These are phyloP conservation scores for Serendipita sp. DNA, from an alignment of 768 basidiomycete species.

Conservation along the genomic window DNA sequence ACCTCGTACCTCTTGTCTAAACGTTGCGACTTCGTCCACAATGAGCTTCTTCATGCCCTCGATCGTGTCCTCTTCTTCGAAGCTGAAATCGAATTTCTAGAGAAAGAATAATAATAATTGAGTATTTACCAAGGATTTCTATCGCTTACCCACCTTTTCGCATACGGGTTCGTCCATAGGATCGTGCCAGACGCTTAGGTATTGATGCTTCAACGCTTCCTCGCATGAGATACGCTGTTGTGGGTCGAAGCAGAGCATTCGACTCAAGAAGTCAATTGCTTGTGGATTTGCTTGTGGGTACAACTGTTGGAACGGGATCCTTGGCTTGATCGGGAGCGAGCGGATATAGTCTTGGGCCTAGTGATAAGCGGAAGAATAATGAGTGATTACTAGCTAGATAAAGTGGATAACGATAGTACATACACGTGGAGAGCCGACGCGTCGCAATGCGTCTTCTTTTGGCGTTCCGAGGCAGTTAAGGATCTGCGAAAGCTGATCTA, in stretches of 20 bases:
- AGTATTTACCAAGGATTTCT: neutral
- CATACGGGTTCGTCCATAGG: conserved; percentile 86
- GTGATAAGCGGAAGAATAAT: neutral
- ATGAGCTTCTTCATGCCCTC: conserved; percentile 96
- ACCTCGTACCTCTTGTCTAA: conserved; percentile 80
- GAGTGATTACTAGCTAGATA: neutral
- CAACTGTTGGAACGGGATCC: conserved; percentile 77
- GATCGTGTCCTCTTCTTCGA: conserved; percentile 91
- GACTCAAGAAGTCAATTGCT: conserved; percentile 81
- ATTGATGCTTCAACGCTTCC: conserved; percentile 87
- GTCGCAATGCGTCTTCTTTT: conserved; percentile 85
- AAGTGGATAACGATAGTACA: conserved; percentile 13
- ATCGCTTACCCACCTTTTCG: conserved; percentile 33
- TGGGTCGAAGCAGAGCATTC: conserved; percentile 91
- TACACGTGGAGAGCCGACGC: conserved; percentile 89
- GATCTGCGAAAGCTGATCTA: conserved; percentile 97
- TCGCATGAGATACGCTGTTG: conserved; percentile 93
- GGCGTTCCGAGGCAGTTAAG: conserved; percentile 97
- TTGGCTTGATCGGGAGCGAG: conserved; percentile 90
- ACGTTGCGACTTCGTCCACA: conserved; percentile 76
- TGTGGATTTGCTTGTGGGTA: conserved; percentile 90
- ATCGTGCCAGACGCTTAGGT: conserved; percentile 94
- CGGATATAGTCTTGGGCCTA: conserved; percentile 97
- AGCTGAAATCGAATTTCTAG: conserved; percentile 78
- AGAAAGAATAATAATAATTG: neutral